A percentile compares a stretch with the other conserved stretches of the same genome.
phyloP scores from a whole-genome alignment of 73 alveolate species.

The Tetrahymena malaccensis region DNA sequence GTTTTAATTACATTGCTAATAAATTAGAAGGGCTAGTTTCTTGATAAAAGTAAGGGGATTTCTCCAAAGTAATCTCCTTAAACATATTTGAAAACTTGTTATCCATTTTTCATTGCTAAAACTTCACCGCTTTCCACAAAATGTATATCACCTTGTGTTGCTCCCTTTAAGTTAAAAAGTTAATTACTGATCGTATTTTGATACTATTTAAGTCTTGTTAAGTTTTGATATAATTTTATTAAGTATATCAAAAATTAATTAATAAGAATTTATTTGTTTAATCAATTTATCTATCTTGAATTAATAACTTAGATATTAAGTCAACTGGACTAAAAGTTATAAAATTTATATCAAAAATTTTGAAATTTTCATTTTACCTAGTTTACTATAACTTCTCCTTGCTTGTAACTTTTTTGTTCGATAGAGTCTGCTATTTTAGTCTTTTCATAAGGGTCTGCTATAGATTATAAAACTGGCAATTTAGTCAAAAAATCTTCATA shows the following conservation, averaged over 20 bases:
- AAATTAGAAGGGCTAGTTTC: conserved; percentile 16
- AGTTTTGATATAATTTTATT: neutral
- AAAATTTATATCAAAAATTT: no score
- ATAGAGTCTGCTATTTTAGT: conserved; percentile 29
- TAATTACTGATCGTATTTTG: neutral
- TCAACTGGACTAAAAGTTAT: neutral
- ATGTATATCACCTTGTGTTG: neutral
- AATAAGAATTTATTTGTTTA: neutral
- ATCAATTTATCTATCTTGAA: no score
- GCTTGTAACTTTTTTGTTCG: neutral
- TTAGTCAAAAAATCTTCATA: conserved; percentile 62
- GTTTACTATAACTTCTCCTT: conserved; percentile 19
- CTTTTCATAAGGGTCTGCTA: conserved; percentile 80
- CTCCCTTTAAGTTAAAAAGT: neutral
- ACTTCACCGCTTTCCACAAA: neutral
- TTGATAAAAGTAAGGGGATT: neutral
- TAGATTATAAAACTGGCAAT: conserved; percentile 55
- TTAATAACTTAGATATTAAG: no score
- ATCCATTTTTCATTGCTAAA: conserved; percentile 6
- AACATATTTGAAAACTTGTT: neutral
- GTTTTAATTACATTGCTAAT: neutral
- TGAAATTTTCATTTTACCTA: neutral
- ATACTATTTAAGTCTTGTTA: neutral
- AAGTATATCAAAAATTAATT: neutral
- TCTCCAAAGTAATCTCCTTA: conserved; percentile 29